Percentiles rank a stretch among this genome's conserved stretches.
These are phyloP conservation scores for Microbotryum saponariae DNA, from an alignment of 1,284 basidiomycete species.

Conservation along the genomic window DNA sequence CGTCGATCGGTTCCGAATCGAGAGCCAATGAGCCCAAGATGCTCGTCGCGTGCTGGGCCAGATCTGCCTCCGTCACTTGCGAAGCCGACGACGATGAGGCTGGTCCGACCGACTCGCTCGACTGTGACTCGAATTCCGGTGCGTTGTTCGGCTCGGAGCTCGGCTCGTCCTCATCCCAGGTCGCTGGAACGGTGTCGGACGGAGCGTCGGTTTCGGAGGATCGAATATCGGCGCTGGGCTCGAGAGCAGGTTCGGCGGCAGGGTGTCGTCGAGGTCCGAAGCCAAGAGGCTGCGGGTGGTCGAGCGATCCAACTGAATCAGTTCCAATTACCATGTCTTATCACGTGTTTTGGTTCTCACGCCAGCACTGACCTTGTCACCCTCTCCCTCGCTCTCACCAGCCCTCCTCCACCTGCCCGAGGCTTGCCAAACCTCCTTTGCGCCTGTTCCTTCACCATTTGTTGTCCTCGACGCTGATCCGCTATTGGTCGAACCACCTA, in stretches of 20 bases:
- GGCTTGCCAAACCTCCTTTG: conserved; percentile 31
- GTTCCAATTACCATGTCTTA: not conserved
- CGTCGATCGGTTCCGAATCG: conserved; percentile 25
- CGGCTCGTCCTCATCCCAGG: conserved; percentile 17
- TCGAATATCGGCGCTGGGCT: not conserved
- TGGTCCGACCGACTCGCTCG: conserved; percentile 4
- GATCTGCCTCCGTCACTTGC: not conserved
- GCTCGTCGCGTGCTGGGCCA: conserved; percentile 12
- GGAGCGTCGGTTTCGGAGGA: not conserved
- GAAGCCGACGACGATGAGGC: not conserved
- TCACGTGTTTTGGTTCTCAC: too few species aligned
- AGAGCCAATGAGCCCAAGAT: conserved; percentile 31
- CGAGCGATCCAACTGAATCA: too few species aligned
- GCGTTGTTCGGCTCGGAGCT: not conserved
- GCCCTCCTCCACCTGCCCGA: conserved; percentile 23
- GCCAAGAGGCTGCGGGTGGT: conserved; percentile 12
- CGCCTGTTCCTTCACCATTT: conserved; percentile 2
- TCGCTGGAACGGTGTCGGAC: conserved; percentile 9
- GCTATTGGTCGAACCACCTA: conserved; percentile 3
- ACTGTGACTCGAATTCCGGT: not conserved
- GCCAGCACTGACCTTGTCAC: conserved; percentile 17
- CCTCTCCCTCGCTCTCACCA: conserved; percentile 17
- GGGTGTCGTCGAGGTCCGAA: conserved; percentile 9
- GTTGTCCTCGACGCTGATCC: not conserved
- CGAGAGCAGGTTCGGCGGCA: not conserved